Conservation (phyloP, 768 basidiomycete species). For the Mycena sanguinolenta region DNA sequence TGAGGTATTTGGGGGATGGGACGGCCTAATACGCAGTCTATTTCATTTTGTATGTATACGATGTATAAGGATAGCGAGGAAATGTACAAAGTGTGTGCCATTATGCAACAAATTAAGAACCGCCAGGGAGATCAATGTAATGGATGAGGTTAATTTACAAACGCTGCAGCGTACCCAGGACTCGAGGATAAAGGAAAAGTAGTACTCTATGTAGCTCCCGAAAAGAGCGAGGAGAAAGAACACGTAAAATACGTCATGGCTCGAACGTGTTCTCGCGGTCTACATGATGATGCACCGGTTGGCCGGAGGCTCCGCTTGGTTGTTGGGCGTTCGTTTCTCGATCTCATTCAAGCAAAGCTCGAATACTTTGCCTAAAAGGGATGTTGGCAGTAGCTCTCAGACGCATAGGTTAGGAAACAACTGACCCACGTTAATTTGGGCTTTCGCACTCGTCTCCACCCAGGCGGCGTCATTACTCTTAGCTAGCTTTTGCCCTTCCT, state of each 20-base stretch:
- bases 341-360: constrained; percentile 88
- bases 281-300: constrained; percentile 70
- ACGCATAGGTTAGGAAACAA: constrained; percentile 40
- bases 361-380: constrained; percentile 79
- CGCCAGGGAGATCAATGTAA: constrained; percentile 30
- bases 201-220: constrained; percentile 34
- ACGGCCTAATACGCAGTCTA: constrained; percentile 58
- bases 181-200: constrained; percentile 24
- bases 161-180: constrained; percentile 39
- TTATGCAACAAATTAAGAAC: constrained; percentile 31
- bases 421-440: constrained; percentile 90
- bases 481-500: constrained; percentile 83
- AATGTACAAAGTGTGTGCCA: constrained; percentile 33
- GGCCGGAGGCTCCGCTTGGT: constrained; percentile 58
- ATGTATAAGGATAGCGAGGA: constrained; percentile 31
- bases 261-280: constrained; percentile 37
- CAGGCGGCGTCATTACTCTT: constrained; percentile 80
- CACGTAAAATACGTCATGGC: constrained; percentile 17
- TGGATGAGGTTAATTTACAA: constrained; percentile 50
- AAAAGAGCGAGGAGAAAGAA: constrained; percentile 18
- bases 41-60: constrained; percentile 23
- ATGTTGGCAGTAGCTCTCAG: not conserved
- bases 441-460: constrained; percentile 94
- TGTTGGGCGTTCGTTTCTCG: constrained; percentile 72
- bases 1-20: constrained; percentile 83